Evolutionary conservation across 2,329 filamentous ascomycete species (phyloP).

Genomic region (Botrytis deweyae): DNA sequence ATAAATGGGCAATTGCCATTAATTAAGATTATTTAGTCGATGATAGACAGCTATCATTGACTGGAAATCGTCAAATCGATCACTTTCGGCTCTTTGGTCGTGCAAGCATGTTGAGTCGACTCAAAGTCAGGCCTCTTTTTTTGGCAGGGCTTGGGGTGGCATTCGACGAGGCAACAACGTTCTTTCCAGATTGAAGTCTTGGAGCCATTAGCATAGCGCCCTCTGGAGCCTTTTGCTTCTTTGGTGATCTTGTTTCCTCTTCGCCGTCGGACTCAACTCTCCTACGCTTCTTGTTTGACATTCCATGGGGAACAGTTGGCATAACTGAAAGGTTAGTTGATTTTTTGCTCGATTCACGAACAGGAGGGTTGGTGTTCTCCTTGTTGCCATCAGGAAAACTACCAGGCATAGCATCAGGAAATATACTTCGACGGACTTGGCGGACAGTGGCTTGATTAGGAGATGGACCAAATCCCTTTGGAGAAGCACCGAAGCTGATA

Average conservation of each 20-base stretch:
- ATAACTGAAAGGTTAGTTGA: conserved; percentile 13
- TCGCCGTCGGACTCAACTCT: conserved; percentile 58
- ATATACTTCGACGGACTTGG: conserved; percentile 55
- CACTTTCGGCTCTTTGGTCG: conserved; percentile 55
- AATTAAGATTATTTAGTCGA: not conserved
- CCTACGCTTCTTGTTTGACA: conserved; percentile 65
- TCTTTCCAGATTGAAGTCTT: conserved; percentile 35
- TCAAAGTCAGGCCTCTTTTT: conserved; percentile 52
- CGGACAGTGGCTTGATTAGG: conserved; percentile 61
- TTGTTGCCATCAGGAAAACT: conserved; percentile 56
- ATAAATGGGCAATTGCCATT: conserved; percentile 21
- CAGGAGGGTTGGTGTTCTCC: conserved; percentile 49
- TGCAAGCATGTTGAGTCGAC: conserved; percentile 61
- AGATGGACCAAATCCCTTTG: conserved; percentile 55
- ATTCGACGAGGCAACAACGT: conserved; percentile 26
- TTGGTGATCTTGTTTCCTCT: conserved; percentile 54
- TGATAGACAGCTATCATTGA: conserved; percentile 10
- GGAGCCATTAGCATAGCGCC: conserved; percentile 36
- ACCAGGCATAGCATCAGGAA: conserved; percentile 52
- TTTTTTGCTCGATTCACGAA: conserved; percentile 17
- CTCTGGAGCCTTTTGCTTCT: conserved; percentile 53
- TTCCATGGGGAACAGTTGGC: conserved; percentile 56
- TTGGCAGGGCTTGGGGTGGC: conserved; percentile 50
- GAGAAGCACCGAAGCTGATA: conserved; percentile 53
- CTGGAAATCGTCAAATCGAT: conserved; percentile 35